Conservation (phyloP, 306 rosid genomes). For the Prunus dulcis region DNA sequence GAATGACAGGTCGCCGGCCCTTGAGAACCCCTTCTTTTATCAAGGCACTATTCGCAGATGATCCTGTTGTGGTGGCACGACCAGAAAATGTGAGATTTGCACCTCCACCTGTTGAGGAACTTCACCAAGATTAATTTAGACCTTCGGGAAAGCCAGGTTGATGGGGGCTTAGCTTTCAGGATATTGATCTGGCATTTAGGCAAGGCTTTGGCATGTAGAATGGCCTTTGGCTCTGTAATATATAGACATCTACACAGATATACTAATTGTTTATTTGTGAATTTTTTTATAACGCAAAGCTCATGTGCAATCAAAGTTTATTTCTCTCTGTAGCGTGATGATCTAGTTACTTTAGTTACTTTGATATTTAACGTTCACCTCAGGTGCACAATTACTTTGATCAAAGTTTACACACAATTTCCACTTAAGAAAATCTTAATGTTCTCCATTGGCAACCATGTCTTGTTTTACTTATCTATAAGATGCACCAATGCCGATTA, state of each 20-base stretch:
- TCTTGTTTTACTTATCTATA: no score
- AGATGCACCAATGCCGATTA: no score
- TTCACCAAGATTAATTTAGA: constrained; percentile 47
- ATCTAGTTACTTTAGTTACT: neutral
- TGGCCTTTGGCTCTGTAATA: constrained; percentile 45
- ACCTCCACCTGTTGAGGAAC: constrained; percentile 60
- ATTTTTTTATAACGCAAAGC: constrained; percentile 31
- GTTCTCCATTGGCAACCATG: no score
- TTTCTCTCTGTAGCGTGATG: constrained; percentile 1
- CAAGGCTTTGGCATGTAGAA: constrained; percentile 16
- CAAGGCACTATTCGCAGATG: constrained; percentile 85
- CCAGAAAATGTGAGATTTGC: constrained; percentile 84
- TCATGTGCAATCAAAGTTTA: constrained; percentile 13
- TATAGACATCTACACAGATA: constrained; percentile 24
- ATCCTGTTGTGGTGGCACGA: constrained; percentile 74
- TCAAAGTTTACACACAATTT: no score
- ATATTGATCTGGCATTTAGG: constrained; percentile 2
- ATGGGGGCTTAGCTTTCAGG: neutral
- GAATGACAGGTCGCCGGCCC: constrained; percentile 86
- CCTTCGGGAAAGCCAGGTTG: neutral
- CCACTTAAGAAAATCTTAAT: no score
- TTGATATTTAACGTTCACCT: neutral
- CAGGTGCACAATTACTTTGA: no score
- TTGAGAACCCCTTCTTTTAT: constrained; percentile 82
- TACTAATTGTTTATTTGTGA: constrained; percentile 28